phyloP scores from a whole-genome alignment of 257 asterid species.

The Lycium barbarum region DNA sequence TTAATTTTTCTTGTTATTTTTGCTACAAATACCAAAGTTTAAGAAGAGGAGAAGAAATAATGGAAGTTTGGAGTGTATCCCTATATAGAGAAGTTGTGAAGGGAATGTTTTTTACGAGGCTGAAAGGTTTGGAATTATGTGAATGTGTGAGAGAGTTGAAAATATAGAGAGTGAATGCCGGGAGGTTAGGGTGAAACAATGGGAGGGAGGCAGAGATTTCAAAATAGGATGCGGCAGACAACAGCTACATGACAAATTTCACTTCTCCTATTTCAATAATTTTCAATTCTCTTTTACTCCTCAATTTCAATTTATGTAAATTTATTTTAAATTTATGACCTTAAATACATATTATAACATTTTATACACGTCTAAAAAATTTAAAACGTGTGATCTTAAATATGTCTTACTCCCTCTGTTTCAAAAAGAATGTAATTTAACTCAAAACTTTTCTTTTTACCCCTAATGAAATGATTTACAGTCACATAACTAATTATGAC shows the following conservation, averaged over 20 bases:
- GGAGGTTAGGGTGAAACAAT: background rate
- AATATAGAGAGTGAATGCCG: conserved; percentile 24
- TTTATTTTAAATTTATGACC: background rate
- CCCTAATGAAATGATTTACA: too few relatives aligned
- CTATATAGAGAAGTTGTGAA: background rate
- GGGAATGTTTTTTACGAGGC: conserved; percentile 23
- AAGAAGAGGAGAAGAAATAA: background rate
- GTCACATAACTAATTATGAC: too few relatives aligned
- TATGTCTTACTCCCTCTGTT: too few relatives aligned
- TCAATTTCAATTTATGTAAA: background rate
- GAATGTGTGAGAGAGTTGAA: background rate
- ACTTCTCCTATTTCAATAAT: background rate
- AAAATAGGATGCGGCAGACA: conserved; percentile 34
- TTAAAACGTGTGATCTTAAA: too few relatives aligned
- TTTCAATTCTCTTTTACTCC: background rate
- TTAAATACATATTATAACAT: too few relatives aligned
- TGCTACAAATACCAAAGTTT: background rate
- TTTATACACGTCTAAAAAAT: too few relatives aligned
- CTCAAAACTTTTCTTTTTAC: too few relatives aligned
- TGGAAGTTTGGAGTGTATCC: background rate
- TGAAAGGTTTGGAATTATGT: background rate
- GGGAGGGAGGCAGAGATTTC: conserved; percentile 31
- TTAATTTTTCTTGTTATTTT: too few relatives aligned
- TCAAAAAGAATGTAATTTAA: too few relatives aligned
- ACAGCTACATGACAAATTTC: conserved; percentile 27